Conservation (phyloP, 768 basidiomycete species). For the Termitomyces sp. region DNA sequence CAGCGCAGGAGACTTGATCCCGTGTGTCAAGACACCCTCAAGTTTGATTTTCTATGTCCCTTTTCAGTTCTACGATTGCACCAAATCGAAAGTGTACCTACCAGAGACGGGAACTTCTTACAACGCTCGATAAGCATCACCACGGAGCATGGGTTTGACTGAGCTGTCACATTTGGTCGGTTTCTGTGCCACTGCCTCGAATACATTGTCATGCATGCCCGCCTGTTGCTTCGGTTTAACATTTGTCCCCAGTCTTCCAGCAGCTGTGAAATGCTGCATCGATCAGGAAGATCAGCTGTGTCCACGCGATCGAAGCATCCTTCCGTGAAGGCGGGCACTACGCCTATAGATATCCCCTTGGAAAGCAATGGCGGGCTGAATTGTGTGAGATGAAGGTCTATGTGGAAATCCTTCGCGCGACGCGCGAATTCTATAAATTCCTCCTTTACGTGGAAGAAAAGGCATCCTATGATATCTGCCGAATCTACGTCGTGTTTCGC, state of each 20-base stretch:
- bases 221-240: constrained; percentile 25
- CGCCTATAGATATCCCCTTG: constrained; percentile 30
- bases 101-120: constrained; percentile 20
- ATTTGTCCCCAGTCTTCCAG: constrained; percentile 32
- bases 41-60: constrained; percentile 19
- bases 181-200: constrained; percentile 31
- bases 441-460: constrained; percentile 39
- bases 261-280: constrained; percentile 23
- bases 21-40: constrained; percentile 21
- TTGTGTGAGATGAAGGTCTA: constrained; percentile 34
- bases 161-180: constrained; percentile 24
- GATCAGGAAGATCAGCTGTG: constrained; percentile 28
- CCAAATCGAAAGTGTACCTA: constrained; percentile 8
- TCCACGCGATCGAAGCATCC: constrained; percentile 36
- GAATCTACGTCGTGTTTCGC: constrained; percentile 25
- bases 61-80: background rate
- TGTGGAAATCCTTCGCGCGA: constrained; percentile 27
- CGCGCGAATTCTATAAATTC: constrained; percentile 31
- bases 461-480: constrained; percentile 32
- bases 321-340: constrained; percentile 29
- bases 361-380: constrained; percentile 37
- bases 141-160: constrained; percentile 25
- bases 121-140: constrained; percentile 31
- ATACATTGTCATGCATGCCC: constrained; percentile 31
- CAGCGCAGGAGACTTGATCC: constrained; percentile 27